Percentiles rank a stretch among this genome's conserved stretches.
Conservation (phyloP, 768 basidiomycete genomes). For the Boletus subcaerulescens region DNA sequence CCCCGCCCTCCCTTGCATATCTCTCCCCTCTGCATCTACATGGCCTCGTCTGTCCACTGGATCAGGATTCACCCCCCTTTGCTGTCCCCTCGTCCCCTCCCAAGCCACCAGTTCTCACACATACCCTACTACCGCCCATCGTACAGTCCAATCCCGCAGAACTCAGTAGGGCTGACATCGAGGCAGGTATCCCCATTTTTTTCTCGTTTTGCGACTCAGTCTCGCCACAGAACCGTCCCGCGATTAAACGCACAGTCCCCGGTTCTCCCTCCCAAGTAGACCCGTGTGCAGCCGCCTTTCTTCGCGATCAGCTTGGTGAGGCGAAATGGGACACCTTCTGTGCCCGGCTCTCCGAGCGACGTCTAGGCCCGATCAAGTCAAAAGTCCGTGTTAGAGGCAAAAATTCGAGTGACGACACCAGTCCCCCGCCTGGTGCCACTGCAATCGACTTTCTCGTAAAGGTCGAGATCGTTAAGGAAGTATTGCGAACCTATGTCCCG, state of each 20-base stretch:
- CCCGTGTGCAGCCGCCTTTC: slow-evolving; percentile 44
- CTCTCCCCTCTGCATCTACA: slow-evolving; percentile 26
- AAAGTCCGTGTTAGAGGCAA: slow-evolving; percentile 34
- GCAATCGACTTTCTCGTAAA: slow-evolving; percentile 53
- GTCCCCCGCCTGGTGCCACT: slow-evolving; percentile 35
- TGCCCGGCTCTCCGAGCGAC: slow-evolving; percentile 45
- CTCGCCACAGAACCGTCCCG: slow-evolving; percentile 24
- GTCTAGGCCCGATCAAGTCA: slow-evolving; percentile 39
- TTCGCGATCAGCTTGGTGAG: slow-evolving; percentile 43
- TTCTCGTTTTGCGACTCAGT: slow-evolving; percentile 10
- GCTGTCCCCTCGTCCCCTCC: slow-evolving; percentile 18
- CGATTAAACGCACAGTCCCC: slow-evolving; percentile 23
- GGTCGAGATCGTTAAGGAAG: slow-evolving; percentile 51
- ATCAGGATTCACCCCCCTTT: slow-evolving; percentile 17
- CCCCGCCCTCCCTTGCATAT: slow-evolving; percentile 24
- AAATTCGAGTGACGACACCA: slow-evolving; percentile 26
- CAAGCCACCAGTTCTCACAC: slow-evolving; percentile 24
- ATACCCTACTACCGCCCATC: slow-evolving; percentile 33
- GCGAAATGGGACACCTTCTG: slow-evolving; percentile 46
- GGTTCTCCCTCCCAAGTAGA: slow-evolving; percentile 33
- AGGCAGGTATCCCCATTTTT: slow-evolving; percentile 12
- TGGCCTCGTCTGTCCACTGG: slow-evolving; percentile 21
- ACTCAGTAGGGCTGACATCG: slow-evolving; percentile 21
- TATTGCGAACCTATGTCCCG: slow-evolving; percentile 47
- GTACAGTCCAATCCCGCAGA: slow-evolving; percentile 34